phyloP scores from a whole-genome alignment of 2,329 filamentous ascomycete genomes.

The Fusarium subglutinans region DNA sequence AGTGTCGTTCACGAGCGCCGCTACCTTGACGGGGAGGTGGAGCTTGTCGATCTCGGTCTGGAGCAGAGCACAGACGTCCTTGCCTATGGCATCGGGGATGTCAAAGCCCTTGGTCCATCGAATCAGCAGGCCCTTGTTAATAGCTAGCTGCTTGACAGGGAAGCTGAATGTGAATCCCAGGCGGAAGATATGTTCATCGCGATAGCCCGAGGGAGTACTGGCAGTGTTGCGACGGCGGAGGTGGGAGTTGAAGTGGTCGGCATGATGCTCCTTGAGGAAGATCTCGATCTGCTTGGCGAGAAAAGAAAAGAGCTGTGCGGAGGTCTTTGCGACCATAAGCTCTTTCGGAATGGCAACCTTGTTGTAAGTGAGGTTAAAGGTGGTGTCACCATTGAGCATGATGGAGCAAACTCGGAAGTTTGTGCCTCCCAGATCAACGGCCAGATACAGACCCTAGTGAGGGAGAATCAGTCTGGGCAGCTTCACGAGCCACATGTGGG shows the following conservation, averaged over 20 bases:
- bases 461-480: slow-evolving; percentile 10
- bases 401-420: slow-evolving; percentile 99
- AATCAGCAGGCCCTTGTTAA: slow-evolving; percentile 94
- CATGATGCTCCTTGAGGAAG: slow-evolving; percentile 88
- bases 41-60: slow-evolving; percentile 90
- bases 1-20: slow-evolving; percentile 95
- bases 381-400: slow-evolving; percentile 90
- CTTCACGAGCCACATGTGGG: background rate
- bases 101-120: slow-evolving; percentile 99
- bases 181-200: slow-evolving; percentile 84
- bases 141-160: slow-evolving; percentile 90
- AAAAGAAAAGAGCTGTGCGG: slow-evolving; percentile 89
- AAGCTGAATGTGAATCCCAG: slow-evolving; percentile 99
- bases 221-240: slow-evolving; percentile 70
- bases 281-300: slow-evolving; percentile 90
- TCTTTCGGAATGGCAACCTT: slow-evolving; percentile 91
- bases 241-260: slow-evolving; percentile 82
- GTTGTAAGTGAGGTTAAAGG: slow-evolving; percentile 90
- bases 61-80: slow-evolving; percentile 91
- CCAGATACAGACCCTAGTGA: slow-evolving; percentile 86
- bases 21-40: slow-evolving; percentile 89
- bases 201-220: slow-evolving; percentile 66
- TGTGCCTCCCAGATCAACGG: slow-evolving; percentile 96
- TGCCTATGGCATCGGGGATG: slow-evolving; percentile 91
- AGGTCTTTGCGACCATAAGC: slow-evolving; percentile 88